Evolutionary conservation across 2,329 filamentous ascomycete species (phyloP).

Genomic region (Fusarium tanahbumbuense): DNA sequence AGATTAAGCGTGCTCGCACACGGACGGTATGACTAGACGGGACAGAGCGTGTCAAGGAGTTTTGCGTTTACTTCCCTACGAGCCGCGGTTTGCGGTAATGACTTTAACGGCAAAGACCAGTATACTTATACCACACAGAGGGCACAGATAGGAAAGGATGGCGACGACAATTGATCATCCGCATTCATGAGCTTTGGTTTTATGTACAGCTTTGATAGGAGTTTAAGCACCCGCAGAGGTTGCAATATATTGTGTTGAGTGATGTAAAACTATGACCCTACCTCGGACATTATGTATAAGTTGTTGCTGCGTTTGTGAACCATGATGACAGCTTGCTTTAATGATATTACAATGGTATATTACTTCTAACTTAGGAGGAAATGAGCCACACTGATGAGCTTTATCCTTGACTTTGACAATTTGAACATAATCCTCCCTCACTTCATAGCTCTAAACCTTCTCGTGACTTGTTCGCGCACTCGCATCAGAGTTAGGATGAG

Average conservation of each 20-base stretch:
- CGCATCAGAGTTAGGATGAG: constrained; percentile 36
- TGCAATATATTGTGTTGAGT: constrained; percentile 18
- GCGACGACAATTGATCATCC: constrained; percentile 23
- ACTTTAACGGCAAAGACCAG: constrained; percentile 40
- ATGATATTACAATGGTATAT: constrained; percentile 21
- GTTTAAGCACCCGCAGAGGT: constrained; percentile 8
- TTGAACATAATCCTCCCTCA: not conserved
- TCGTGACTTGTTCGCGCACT: constrained; percentile 47
- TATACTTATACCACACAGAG: constrained; percentile 35
- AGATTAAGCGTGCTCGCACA: constrained; percentile 27
- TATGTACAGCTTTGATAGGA: constrained; percentile 26
- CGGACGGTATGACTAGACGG: constrained; percentile 34
- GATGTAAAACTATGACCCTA: not conserved
- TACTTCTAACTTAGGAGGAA: constrained; percentile 4
- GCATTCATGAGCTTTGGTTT: constrained; percentile 31
- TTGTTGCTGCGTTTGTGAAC: not conserved
- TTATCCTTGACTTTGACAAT: not conserved
- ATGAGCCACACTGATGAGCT: not conserved
- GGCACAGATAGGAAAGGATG: constrained; percentile 29
- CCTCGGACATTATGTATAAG: not conserved
- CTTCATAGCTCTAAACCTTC: constrained; percentile 39
- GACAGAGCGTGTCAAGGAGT: constrained; percentile 35
- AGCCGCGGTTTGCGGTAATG: constrained; percentile 33
- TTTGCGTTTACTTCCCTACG: constrained; percentile 30
- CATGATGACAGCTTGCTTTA: not conserved